These are phyloP conservation scores for Danielia reshetovae DNA, from an alignment of 805 yeast species.

Conservation along the genomic window DNA sequence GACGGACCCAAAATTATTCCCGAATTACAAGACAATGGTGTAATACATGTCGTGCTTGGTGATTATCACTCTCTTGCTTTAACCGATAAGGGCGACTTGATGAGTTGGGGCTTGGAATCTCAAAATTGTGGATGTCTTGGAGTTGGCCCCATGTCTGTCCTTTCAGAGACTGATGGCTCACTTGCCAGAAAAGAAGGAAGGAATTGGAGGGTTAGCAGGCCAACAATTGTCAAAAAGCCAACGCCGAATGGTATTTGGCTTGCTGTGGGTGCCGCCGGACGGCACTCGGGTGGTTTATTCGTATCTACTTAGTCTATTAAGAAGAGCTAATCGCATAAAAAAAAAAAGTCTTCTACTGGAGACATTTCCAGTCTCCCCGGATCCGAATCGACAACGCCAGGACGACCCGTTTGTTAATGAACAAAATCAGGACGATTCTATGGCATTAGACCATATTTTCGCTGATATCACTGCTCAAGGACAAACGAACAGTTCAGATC, in stretches of 20 bases:
- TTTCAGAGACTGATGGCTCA: conserved; percentile 9
- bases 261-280: conserved; percentile 69
- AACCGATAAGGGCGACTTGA: conserved; percentile 51
- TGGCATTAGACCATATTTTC: too few relatives aligned
- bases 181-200: conserved; percentile 12
- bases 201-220: conserved; percentile 27
- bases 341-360: too few relatives aligned
- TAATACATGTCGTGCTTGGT: conserved; percentile 60
- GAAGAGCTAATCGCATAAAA: too few relatives aligned
- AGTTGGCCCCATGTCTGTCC: conserved; percentile 29
- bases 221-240: conserved; percentile 22
- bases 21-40: conserved; percentile 44
- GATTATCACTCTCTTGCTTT: conserved; percentile 69
- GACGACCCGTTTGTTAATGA: too few relatives aligned
- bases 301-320: too few relatives aligned
- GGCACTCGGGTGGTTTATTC: conserved; percentile 70
- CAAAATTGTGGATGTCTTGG: conserved; percentile 69
- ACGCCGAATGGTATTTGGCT: conserved; percentile 40
- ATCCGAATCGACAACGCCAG: too few relatives aligned
- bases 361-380: too few relatives aligned
- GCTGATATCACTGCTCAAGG: too few relatives aligned
- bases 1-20: too few relatives aligned
- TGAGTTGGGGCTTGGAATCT: conserved; percentile 68
- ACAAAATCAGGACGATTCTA: too few relatives aligned
- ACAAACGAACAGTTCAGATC: too few relatives aligned